A percentile compares a stretch with the other conserved stretches of the same genome.
Conservation (phyloP, 495 filamentous ascomycete species). For the Niebla homalea region DNA sequence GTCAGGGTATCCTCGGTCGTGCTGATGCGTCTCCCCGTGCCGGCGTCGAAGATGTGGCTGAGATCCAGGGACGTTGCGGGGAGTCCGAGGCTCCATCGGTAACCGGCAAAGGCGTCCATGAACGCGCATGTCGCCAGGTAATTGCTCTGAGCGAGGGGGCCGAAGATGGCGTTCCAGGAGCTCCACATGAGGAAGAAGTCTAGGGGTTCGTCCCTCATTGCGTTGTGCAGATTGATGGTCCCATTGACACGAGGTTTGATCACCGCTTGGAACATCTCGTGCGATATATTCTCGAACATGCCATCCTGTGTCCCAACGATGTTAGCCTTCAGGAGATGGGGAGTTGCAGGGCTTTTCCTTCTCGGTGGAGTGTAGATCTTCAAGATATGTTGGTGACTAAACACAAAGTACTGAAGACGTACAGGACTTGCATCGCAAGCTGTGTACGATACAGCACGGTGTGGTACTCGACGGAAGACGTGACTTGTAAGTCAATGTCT, state of each 20-base stretch:
- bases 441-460: no score
- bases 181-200: conserved; percentile 16
- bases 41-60: conserved; percentile 14
- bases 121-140: conserved; percentile 12
- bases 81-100: conserved; percentile 7
- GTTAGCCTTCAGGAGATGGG: no score
- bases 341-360: no score
- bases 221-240: conserved; percentile 17
- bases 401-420: no score
- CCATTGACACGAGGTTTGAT: conserved; percentile 16
- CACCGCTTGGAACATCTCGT: conserved; percentile 7
- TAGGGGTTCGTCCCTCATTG: conserved; percentile 7
- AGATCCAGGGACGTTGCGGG: conserved; percentile 12
- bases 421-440: no score
- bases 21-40: conserved; percentile 21
- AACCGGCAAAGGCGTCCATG: conserved; percentile 17
- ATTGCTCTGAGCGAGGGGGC: conserved; percentile 8
- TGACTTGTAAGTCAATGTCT: no score
- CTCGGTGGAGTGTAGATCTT: no score
- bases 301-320: no score
- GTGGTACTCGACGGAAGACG: no score
- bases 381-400: no score
- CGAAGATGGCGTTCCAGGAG: conserved; percentile 6
- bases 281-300: no score
- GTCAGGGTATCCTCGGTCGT: no score